phyloP scores from a whole-genome alignment of 495 filamentous ascomycete genomes.

The Xylaria acuta region DNA sequence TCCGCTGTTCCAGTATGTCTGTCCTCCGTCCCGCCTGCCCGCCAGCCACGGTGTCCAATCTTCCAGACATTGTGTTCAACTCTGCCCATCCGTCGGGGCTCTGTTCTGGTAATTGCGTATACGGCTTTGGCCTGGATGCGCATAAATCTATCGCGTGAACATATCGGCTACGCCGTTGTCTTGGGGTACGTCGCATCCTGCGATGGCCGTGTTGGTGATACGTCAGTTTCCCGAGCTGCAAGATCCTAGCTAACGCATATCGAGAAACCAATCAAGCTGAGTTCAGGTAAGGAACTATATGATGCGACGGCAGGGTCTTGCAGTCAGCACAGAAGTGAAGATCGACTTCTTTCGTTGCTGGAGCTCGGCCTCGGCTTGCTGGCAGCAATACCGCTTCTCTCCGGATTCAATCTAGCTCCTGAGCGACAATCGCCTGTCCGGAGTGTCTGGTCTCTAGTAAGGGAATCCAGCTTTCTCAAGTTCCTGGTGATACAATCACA shows the following conservation, averaged over 20 bases:
- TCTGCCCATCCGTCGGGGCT: neutral
- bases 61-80: neutral
- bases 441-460: neutral
- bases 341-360: neutral
- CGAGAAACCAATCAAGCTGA: neutral
- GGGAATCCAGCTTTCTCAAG: too few species aligned
- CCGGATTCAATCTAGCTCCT: neutral
- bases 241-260: neutral
- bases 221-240: neutral
- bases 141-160: neutral
- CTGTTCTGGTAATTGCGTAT: too few species aligned
- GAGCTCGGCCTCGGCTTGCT: neutral
- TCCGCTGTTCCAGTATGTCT: too few species aligned
- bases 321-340: neutral
- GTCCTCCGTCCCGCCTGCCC: too few species aligned
- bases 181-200: too few species aligned
- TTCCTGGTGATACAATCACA: neutral
- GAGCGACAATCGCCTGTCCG: neutral
- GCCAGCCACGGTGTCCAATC: too few species aligned
- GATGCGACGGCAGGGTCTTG: neutral
- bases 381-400: neutral
- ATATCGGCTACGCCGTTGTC: neutral
- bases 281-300: too few species aligned
- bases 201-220: neutral
- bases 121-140: neutral